A percentile compares a stretch with the other conserved stretches of the same genome.
phyloP scores from a whole-genome alignment of 2,329 filamentous ascomycete genomes.

The Apiospora phragmitis region DNA sequence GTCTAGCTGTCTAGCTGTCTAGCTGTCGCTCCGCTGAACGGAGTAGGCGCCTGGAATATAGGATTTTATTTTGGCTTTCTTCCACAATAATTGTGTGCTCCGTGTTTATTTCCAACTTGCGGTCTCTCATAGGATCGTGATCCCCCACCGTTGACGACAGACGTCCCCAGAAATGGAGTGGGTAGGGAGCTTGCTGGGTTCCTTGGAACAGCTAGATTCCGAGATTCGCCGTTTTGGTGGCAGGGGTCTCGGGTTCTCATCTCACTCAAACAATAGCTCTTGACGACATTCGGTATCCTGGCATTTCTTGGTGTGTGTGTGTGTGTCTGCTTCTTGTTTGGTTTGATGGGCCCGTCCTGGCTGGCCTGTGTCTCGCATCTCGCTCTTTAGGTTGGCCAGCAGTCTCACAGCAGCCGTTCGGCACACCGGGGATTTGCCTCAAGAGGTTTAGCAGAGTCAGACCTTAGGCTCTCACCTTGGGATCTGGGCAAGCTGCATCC shows the following conservation, averaged over 20 bases:
- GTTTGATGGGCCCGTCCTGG: constrained; percentile 2
- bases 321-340: background rate
- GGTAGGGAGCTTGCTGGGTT: background rate
- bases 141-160: constrained; percentile 1
- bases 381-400: background rate
- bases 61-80: background rate
- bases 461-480: constrained; percentile 7
- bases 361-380: constrained; percentile 10
- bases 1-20: background rate
- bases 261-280: background rate
- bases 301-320: background rate
- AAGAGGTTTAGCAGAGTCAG: background rate
- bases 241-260: background rate
- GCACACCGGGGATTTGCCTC: constrained; percentile 9
- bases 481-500: background rate
- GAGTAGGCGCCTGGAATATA: background rate
- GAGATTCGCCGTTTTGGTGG: constrained; percentile 4
- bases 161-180: background rate
- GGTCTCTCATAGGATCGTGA: constrained; percentile 7
- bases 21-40: background rate
- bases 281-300: constrained; percentile 10
- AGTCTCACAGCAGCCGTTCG: constrained; percentile 4
- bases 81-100: background rate
- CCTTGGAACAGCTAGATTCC: constrained; percentile 1
- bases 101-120: constrained; percentile 6